Evolutionary conservation across 2,329 filamentous ascomycete species (phyloP), one percentile per base, ranked within the genome.

Genomic region (Ophiostoma ulmi): DNA sequence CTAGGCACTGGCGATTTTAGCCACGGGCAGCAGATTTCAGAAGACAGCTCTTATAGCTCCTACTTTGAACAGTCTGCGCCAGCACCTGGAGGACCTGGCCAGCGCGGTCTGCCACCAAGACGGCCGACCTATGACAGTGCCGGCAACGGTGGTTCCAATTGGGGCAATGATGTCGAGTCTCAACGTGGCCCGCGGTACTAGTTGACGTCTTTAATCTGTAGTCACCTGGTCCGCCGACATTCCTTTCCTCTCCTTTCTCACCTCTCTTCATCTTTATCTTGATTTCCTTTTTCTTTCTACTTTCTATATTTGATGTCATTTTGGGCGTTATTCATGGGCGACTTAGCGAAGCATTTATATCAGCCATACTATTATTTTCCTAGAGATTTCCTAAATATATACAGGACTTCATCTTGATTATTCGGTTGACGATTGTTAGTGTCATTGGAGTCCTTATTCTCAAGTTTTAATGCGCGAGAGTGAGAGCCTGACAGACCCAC

Each of bases 81-180:
- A 13, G 39, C 71, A 7, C 3, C 69, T 4, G 71, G 72, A 20
- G 38, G 69, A 3, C 10, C 69, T 5, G 71, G 70, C 69, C 70
- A 70, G 67, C 70, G 70, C 2, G 52, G 41, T n/a, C 35, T 22
- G 1, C 61, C 70, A 20, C 69, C 55, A 26, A 69, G 61, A 55
- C 69, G 10, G 31, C 44, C 38, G 5, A 65, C 67, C 22, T 72
- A 72, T 48, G 44, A 67, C 35, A 70, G 67, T 31, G 55, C 66
- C 65, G 72, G 65, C 71, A 73, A 65, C 35, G 69, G 66, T 8
- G 70, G 70, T 17, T 39, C 41, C 11, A 44, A 39, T 31, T 75
- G 73, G 73, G 73, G 70, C 67, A 68, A 36, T 13, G 75, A 76
- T 36, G 36, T 75, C 14, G 75, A 76, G 67, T 71, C 73, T 4